These are phyloP conservation scores for Jackrogersella minutella DNA, from an alignment of 495 filamentous ascomycete species.

Conservation along the genomic window DNA sequence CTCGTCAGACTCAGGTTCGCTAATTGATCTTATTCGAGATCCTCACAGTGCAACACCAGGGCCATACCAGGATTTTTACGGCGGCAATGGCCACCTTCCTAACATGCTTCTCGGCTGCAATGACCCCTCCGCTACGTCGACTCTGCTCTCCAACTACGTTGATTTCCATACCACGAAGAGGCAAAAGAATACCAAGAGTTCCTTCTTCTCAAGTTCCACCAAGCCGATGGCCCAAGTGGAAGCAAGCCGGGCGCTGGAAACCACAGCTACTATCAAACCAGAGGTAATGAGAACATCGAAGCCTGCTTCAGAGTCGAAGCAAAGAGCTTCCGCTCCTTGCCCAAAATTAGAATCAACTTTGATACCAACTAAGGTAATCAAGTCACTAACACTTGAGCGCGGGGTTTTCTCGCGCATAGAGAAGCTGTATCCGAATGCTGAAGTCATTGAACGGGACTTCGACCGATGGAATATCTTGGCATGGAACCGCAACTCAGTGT, in stretches of 20 bases:
- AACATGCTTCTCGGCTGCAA: conserved; percentile 28
- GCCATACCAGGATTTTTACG: neutral
- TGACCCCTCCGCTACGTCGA: conserved; percentile 33
- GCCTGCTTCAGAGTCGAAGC: neutral
- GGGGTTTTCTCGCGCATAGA: conserved; percentile 51
- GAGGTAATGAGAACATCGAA: neutral
- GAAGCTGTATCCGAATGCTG: conserved; percentile 57
- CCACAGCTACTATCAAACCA: neutral
- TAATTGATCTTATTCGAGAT: conserved; percentile 9
- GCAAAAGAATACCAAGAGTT: conserved; percentile 33
- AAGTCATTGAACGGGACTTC: conserved; percentile 69
- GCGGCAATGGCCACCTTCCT: conserved; percentile 1
- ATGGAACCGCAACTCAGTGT: conserved; percentile 45
- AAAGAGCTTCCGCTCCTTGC: conserved; percentile 15
- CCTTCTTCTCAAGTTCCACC: conserved; percentile 26
- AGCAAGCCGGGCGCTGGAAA: neutral
- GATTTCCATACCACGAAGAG: conserved; percentile 40
- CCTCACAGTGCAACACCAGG: neutral
- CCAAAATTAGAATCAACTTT: conserved; percentile 6
- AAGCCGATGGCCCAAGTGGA: neutral
- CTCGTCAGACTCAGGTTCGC: neutral
- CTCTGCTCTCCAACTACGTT: conserved; percentile 40
- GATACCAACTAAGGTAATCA: conserved; percentile 35
- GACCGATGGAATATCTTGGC: conserved; percentile 47
- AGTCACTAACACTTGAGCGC: conserved; percentile 37